Base-by-base conservation (phyloP, 306 rosid genomes). In the Sechiopsis laciniata region DNA sequence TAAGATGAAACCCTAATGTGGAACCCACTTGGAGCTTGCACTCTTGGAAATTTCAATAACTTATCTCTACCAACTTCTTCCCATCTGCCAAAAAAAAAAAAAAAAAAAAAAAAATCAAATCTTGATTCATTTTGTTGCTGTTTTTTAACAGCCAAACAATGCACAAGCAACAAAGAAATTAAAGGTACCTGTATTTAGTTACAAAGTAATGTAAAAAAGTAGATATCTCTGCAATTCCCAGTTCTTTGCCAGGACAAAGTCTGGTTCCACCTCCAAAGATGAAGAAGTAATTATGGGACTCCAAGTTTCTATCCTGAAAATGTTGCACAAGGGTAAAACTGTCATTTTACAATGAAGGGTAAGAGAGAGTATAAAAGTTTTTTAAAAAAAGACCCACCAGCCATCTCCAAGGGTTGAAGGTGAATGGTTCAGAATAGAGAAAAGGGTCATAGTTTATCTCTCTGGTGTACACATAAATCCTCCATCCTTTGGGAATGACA, bases 341-440 rank as follows among this genome's bases (percentile, higher is more conserved):
- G 74, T 70, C 59, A 52, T 77, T 78, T 79, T 26, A 2, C 40
- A 71, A 40, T 6, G 46, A 55, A 6, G 14, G 29, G 19, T 11
- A 8, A 63, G 56, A 2, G 19, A 52, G 13, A 37, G 6, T 52
- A 40, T 4, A 6, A 40, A 40, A 6, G 9, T 6, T 5, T n/a
- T n/a, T n/a, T 26, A 26, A 40, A 35, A 78, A 52, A 35, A 14
- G 40, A 82, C 90, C 63, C 63, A 94, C 98, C 96, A 95, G 72
- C 97, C 97, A 95, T 85, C 99, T 88, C 99, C 99, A 91, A 37
- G 99, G 99, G 75, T 95, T 87, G 77, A 95, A 95, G 68, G 78
- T 74, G 4, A 85, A 82, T 8, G 99, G 99, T 7, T 95, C 99
- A 7, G 99, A 81, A 79, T 95, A 95, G 45, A 87, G 78, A 79